Conservation (phyloP, 345 rosid species). For the Barbarea vulgaris region DNA sequence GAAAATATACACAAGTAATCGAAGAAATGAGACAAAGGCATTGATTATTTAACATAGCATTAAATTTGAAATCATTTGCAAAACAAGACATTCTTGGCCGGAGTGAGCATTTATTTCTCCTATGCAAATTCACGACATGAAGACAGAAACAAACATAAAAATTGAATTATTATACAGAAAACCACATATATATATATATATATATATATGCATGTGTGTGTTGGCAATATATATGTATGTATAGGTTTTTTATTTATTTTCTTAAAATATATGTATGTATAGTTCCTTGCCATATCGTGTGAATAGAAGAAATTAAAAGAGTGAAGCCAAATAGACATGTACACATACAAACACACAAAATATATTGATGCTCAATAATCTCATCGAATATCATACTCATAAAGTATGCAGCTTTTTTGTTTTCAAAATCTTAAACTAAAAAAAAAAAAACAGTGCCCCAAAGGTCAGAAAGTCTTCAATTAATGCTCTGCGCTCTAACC, state of each 20-base stretch:
- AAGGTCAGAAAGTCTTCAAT: constrained; percentile 35
- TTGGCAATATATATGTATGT: not conserved
- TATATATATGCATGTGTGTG: not conserved
- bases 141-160: constrained; percentile 35
- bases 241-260: not conserved
- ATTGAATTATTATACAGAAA: not conserved
- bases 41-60: constrained; percentile 32
- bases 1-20: constrained; percentile 2
- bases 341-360: constrained; percentile 39
- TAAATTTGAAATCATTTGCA: constrained; percentile 44
- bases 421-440: constrained; percentile 4
- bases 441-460: constrained; percentile 1
- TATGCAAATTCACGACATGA: constrained; percentile 35
- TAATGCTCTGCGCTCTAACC: constrained; percentile 32
- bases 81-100: constrained; percentile 33
- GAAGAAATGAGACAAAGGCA: constrained; percentile 15
- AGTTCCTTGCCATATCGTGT: constrained; percentile 6
- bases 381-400: constrained; percentile 25
- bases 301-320: constrained; percentile 25
- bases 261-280: not conserved
- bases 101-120: constrained; percentile 52
- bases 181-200: not conserved
- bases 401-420: constrained; percentile 35
- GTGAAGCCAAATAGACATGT: constrained; percentile 43
- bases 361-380: constrained; percentile 32